phyloP scores from a whole-genome alignment of 2,329 filamentous ascomycete species.

The Xenosphaeropsis pyriputrescens region DNA sequence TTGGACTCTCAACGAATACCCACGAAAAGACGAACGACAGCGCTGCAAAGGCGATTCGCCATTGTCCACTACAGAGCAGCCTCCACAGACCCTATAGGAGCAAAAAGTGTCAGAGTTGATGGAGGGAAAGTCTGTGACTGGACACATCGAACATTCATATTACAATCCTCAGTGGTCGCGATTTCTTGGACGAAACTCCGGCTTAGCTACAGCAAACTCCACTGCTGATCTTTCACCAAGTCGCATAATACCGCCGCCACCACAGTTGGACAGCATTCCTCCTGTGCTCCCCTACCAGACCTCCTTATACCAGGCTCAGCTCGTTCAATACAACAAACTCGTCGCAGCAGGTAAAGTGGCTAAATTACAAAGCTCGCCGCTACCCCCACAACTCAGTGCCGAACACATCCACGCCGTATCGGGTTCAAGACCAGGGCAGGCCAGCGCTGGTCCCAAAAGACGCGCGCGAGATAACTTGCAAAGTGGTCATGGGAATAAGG shows the following conservation, averaged over 20 bases:
- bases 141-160: slow-evolving; percentile 20
- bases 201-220: slow-evolving; percentile 8
- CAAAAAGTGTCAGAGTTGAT: slow-evolving; percentile 12
- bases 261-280: slow-evolving; percentile 37
- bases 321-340: slow-evolving; percentile 51
- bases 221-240: slow-evolving; percentile 8
- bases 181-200: slow-evolving; percentile 18
- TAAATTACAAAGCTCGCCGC: slow-evolving; percentile 38
- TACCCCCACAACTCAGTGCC: slow-evolving; percentile 38
- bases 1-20: too few relatives aligned
- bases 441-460: slow-evolving; percentile 19
- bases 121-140: slow-evolving; percentile 17
- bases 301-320: slow-evolving; percentile 44
- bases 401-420: slow-evolving; percentile 40
- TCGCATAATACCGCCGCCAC: slow-evolving; percentile 18
- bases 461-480: slow-evolving; percentile 32
- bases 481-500: slow-evolving; percentile 42
- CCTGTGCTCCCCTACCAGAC: slow-evolving; percentile 42
- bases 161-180: slow-evolving; percentile 19
- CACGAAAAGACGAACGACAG: too few relatives aligned
- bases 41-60: too few relatives aligned
- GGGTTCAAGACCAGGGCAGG: slow-evolving; percentile 35
- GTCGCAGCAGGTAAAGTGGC: slow-evolving; percentile 34
- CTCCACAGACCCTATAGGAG: too few relatives aligned
- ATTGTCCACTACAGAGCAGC: too few relatives aligned